Conservation (phyloP, 768 basidiomycete genomes). For the Lentinula raphanica region DNA sequence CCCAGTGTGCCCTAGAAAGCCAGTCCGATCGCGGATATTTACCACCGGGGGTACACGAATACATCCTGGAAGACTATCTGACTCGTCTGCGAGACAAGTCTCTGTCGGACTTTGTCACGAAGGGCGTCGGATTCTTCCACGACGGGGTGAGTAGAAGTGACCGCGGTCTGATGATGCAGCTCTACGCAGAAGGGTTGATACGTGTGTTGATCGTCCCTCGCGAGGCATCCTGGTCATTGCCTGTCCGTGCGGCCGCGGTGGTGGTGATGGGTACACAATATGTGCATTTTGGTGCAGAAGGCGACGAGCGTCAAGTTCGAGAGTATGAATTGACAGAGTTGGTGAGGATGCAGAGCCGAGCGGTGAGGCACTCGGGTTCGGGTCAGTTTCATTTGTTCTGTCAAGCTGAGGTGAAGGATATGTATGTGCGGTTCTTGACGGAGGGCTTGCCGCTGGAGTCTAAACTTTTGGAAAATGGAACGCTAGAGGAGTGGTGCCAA, state of each 20-base stretch:
- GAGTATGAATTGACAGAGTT: conserved; percentile 83
- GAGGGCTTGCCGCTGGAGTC: conserved; percentile 93
- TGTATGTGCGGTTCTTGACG: conserved; percentile 76
- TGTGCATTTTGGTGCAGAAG: conserved; percentile 40
- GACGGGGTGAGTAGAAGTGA: conserved; percentile 65
- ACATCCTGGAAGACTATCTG: conserved; percentile 50
- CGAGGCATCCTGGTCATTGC: conserved; percentile 86
- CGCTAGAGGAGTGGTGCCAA: conserved; percentile 44
- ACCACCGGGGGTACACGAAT: conserved; percentile 36
- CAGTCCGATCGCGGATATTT: conserved; percentile 68
- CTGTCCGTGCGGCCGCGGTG: conserved; percentile 75
- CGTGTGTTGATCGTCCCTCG: conserved; percentile 78
- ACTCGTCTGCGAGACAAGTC: conserved; percentile 54
- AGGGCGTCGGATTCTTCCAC: conserved; percentile 87
- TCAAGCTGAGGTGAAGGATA: conserved; percentile 79
- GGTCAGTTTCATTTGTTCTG: conserved; percentile 86
- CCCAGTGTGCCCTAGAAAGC: conserved; percentile 75
- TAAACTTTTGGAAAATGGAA: conserved; percentile 46
- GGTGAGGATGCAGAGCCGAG: conserved; percentile 87
- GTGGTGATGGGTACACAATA: conserved; percentile 94
- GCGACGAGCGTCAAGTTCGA: conserved; percentile 56
- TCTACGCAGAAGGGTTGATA: conserved; percentile 76
- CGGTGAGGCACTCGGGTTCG: conserved; percentile 53
- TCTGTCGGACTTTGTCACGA: conserved; percentile 68
- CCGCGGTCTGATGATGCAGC: conserved; percentile 65